Base-by-base conservation (phyloP, 305 asterid genomes). In the Fraxinus angustifolia region DNA sequence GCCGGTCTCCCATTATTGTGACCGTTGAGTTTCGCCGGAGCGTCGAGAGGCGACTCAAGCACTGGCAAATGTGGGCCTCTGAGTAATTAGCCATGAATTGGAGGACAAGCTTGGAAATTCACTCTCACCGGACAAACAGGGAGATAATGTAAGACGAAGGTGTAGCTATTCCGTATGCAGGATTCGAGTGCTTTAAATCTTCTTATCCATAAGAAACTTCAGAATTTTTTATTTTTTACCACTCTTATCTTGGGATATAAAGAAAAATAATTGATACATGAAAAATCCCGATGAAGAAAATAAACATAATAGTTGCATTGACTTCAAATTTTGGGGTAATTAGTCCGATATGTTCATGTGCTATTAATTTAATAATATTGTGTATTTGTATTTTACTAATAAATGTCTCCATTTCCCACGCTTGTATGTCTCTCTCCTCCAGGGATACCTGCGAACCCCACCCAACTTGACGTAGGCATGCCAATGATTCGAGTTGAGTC, bases 31-130 rank as follows among this genome's bases (percentile, higher is more conserved):
- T 62, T 78, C 95, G 88, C 84, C 93, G 90, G 84, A 50, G 85
- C 78, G 90, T 82, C 82, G 91, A 84, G 70, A 93, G 81, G 79
- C 93, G 90, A 87, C 85, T 91, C 86, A 95, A 81, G 91, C 98
- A 93, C 83, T 95, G 98, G 89, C 97, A 92, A 85, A 95, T 79
- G 87, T 95, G 99, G 67, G 97, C 92, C 34, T 89, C 87, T 0
- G 93, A 89, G 89, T 88, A 86, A 81, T 78, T 87, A 17, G 82
- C 84, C 96, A 91, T 93, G 83, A 68, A 68, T 16, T 2, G 19
- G 80, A 82, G 85, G 78, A 53, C 14, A 77, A 48, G 81, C 1
- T 5, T 75, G 80, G 85, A 34, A 79, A 19, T 71, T 76, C 71
- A 68, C 42, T 1, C 53, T 60, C 71, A 58, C 33, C 16, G 14